These are phyloP conservation scores for Blastocystis sp. DNA, from an alignment of 352 stramenopile genomes.

Conservation along the genomic window DNA sequence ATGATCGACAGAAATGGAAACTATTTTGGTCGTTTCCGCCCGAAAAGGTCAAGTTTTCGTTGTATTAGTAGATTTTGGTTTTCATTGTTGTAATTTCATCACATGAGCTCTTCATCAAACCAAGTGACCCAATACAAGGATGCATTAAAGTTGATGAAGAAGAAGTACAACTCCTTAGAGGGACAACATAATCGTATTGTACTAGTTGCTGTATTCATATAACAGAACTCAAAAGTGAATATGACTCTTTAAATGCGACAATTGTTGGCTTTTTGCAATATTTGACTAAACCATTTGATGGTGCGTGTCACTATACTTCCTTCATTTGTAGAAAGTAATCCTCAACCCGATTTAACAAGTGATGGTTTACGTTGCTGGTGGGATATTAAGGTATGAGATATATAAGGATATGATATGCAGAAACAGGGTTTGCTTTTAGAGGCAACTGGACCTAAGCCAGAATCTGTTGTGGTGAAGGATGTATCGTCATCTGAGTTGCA, in stretches of 20 bases:
- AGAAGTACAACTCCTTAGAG: slow-evolving; percentile 5
- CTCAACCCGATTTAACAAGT: slow-evolving; percentile 13
- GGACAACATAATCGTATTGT: not conserved
- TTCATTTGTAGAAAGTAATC: slow-evolving; percentile 38
- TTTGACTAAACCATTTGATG: slow-evolving; percentile 25
- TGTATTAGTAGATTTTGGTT: not conserved
- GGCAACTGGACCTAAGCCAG: not conserved
- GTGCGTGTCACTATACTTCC: not conserved
- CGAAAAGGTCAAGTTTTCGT: too few relatives aligned
- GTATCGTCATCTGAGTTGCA: not conserved
- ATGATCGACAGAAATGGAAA: not conserved
- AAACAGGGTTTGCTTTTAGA: slow-evolving; percentile 14
- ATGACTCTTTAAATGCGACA: not conserved
- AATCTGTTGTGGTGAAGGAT: not conserved
- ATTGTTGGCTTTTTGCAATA: slow-evolving; percentile 31
- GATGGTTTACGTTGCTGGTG: slow-evolving; percentile 20
- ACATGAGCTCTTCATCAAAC: not conserved
- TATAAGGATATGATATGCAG: not conserved
- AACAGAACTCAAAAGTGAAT: slow-evolving; percentile 26
- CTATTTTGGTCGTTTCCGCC: not conserved
- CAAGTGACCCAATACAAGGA: slow-evolving; percentile 35
- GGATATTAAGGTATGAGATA: slow-evolving; percentile 12
- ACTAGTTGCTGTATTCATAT: not conserved
- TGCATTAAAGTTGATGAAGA: slow-evolving; percentile 27
- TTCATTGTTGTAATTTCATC: slow-evolving; percentile 33